Evolutionary conservation across 345 rosid genomes (phyloP).

Genomic region (Gossypium ekmanianum): DNA sequence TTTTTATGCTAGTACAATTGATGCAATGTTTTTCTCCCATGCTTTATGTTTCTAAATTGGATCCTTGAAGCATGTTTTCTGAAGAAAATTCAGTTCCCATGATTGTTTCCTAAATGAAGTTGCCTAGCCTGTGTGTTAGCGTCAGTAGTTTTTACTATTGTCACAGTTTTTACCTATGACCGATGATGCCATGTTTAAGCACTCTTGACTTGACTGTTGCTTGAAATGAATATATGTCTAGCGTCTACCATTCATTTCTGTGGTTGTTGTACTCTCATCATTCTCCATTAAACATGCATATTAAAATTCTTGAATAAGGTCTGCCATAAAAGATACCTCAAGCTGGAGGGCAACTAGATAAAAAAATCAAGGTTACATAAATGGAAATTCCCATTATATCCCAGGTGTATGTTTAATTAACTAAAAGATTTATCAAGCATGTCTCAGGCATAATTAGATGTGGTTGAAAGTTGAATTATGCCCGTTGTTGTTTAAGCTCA

Average conservation of each 20-base stretch:
- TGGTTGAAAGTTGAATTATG: background rate
- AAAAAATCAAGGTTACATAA: constrained; percentile 9
- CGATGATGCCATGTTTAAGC: background rate
- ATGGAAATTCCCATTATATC: background rate
- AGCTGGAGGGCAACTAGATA: background rate
- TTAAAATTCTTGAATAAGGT: background rate
- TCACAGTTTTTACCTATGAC: background rate
- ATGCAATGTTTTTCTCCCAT: background rate
- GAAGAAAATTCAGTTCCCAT: background rate
- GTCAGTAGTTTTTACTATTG: background rate
- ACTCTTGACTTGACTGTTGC: background rate
- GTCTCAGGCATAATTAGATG: background rate
- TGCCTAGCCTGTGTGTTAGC: background rate
- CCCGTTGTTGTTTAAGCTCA: background rate
- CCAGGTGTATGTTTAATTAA: background rate
- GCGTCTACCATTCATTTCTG: background rate
- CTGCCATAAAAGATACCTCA: background rate
- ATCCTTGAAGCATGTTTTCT: background rate
- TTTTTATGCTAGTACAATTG: background rate
- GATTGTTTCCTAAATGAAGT: background rate
- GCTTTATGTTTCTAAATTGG: background rate
- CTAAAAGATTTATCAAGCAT: background rate
- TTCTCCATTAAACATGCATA: background rate
- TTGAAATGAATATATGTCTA: background rate
- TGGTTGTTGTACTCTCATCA: background rate